phyloP scores from a whole-genome alignment of 148 eudicot genomes.

The Gaultheria prostrata region DNA sequence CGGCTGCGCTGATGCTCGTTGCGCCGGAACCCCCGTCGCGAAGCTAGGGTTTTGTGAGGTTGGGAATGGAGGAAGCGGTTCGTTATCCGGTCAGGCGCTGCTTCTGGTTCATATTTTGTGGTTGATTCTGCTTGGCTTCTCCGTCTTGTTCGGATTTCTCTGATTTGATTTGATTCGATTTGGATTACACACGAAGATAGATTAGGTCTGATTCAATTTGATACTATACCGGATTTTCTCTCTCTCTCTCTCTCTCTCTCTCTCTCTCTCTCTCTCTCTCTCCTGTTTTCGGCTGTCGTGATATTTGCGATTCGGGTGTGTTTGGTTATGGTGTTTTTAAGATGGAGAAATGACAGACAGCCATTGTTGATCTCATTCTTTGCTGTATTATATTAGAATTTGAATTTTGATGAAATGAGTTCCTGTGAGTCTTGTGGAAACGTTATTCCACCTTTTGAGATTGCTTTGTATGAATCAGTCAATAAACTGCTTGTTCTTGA shows the following conservation, averaged over 20 bases:
- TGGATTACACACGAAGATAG: neutral
- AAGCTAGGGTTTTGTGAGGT: constrained; percentile 76
- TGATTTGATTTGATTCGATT: constrained; percentile 32
- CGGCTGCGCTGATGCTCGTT: constrained; percentile 80
- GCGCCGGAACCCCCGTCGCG: constrained; percentile 62
- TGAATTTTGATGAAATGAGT: neutral
- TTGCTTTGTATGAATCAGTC: neutral
- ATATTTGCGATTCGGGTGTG: neutral
- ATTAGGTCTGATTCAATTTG: constrained; percentile 16
- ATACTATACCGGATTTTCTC: neutral
- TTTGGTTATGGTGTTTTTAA: neutral
- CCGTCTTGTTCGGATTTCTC: constrained; percentile 69
- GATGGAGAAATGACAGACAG: neutral
- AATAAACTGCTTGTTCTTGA: neutral
- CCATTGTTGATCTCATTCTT: constrained; percentile 4
- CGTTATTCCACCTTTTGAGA: neutral
- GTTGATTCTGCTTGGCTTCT: constrained; percentile 67
- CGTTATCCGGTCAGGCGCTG: constrained; percentile 76
- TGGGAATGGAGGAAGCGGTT: constrained; percentile 61
- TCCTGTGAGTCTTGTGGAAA: neutral
- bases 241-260: too few relatives aligned
- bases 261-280: too few relatives aligned
- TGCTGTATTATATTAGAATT: neutral
- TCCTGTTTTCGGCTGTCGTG: neutral
- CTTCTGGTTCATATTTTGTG: constrained; percentile 78